A percentile compares a stretch with the other conserved stretches of the same genome.
phyloP scores from a whole-genome alignment of 2,329 filamentous ascomycete species.

The Colletotrichum sp. region DNA sequence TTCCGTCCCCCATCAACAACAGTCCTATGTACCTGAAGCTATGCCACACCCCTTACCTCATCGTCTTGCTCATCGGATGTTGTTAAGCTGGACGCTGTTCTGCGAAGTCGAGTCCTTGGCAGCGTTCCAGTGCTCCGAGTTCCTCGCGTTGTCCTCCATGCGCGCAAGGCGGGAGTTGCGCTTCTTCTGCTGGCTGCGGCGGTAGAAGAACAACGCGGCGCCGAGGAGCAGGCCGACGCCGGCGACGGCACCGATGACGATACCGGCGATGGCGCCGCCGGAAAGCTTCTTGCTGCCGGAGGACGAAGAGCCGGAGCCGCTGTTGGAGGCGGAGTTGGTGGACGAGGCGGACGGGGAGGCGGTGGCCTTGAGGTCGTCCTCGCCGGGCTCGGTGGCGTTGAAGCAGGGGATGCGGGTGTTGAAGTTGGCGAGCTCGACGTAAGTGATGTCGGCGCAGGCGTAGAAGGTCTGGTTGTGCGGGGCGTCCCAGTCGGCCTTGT shows the following conservation, averaged over 20 bases:
- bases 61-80: background rate
- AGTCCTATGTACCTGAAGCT: background rate
- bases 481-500: slow-evolving; percentile 38
- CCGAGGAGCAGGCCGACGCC: slow-evolving; percentile 4
- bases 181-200: slow-evolving; percentile 19
- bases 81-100: slow-evolving; percentile 9
- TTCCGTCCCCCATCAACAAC: background rate
- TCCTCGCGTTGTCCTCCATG: slow-evolving; percentile 14
- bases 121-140: slow-evolving; percentile 1
- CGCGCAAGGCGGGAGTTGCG: slow-evolving; percentile 15
- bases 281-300: background rate
- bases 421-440: slow-evolving; percentile 33
- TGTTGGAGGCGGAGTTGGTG: background rate
- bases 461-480: slow-evolving; percentile 41
- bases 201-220: slow-evolving; percentile 11
- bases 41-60: background rate
- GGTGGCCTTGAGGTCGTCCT: slow-evolving; percentile 26
- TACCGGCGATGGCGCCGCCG: slow-evolving; percentile 15
- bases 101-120: slow-evolving; percentile 14
- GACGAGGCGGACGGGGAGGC: slow-evolving; percentile 21
- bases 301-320: background rate
- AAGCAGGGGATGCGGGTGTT: slow-evolving; percentile 35
- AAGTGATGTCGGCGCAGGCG: slow-evolving; percentile 44
- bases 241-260: slow-evolving; percentile 15
- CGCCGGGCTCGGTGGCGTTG: slow-evolving; percentile 33